These are phyloP conservation scores for Entomortierella lignicola DNA, from an alignment of 192 early-diverging fungal genomes.

Conservation along the genomic window DNA sequence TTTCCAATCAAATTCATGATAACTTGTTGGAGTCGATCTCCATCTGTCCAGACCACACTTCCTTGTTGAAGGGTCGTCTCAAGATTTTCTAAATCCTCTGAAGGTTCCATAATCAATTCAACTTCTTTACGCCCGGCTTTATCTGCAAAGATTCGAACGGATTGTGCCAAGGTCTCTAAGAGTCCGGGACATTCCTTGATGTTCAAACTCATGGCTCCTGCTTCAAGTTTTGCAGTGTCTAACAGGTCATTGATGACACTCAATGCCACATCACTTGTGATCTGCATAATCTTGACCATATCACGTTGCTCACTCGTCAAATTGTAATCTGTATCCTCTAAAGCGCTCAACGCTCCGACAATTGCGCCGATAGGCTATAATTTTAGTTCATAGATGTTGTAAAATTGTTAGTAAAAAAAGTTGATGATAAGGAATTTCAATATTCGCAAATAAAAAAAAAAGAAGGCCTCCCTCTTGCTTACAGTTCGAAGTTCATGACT, in stretches of 20 bases:
- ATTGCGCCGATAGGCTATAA: conserved; percentile 56
- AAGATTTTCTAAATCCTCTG: conserved; percentile 57
- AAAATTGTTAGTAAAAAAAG: too few relatives aligned
- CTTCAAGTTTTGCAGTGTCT: conserved; percentile 55
- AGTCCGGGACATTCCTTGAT: conserved; percentile 57
- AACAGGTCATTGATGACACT: conserved; percentile 55
- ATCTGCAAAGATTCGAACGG: conserved; percentile 53
- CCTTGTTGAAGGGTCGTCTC: conserved; percentile 42
- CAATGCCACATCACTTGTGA: conserved; percentile 54
- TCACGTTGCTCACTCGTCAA: conserved; percentile 54
- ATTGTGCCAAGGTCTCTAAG: conserved; percentile 53
- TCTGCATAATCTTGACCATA: conserved; percentile 58
- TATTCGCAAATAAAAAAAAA: not conserved
- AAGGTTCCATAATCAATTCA: conserved; percentile 62
- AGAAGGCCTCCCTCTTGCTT: not conserved
- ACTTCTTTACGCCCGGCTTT: conserved; percentile 52
- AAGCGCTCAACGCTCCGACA: conserved; percentile 52
- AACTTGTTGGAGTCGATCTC: conserved; percentile 50
- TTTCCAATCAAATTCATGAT: conserved; percentile 67
- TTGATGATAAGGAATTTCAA: not conserved
- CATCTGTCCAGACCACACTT: conserved; percentile 22
- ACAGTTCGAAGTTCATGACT: conserved; percentile 51
- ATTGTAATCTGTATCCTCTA: conserved; percentile 51
- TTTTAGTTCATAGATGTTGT: too few relatives aligned
- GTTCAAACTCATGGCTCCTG: conserved; percentile 53